Base-by-base conservation (phyloP, 441 rosid genomes). In the Croton laevigatus region DNA sequence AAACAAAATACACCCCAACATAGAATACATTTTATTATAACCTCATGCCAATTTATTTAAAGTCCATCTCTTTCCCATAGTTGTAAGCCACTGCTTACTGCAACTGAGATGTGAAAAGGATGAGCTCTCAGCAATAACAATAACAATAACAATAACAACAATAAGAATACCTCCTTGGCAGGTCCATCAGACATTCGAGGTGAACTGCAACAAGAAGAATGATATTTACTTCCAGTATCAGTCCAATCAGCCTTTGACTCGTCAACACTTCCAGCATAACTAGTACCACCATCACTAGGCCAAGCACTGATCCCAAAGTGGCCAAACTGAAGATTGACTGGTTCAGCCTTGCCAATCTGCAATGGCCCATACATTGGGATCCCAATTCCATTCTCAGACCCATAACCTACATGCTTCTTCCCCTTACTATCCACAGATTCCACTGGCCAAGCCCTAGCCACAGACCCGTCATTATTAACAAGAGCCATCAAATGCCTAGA, bases 401-500 rank as follows among this genome's bases (percentile, higher is more conserved):
- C 85, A 63, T 77, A 58, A 62, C 82, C 83, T 36, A 72, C 20
- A 8, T 87, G 82, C n/a, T n/a, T n/a, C 46, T 81, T 84, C 60
- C 93, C 89, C 59, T 75, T 85, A 74, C 81, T 72, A 63, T 88
- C 90, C 23, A 82, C 81, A 52, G 89, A 77, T 71, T 68, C 78
- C 73, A 94, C 86, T 20, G 97, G 97, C 99, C 99, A 95, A 71
- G 98, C 97, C 82, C 79, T 95, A 23, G 94, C 96, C 44, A 92
- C 94, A 52, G 98, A 86, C 22, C 98, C 99, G 74, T 92, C 99
- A 32, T 82, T 91, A 65, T 95, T 92, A 37, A 95, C 79, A 79
- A 92, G 97, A 66, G 99, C 99, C 99, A 95, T 95, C 61, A 95
- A 84, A 76, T 89, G 93, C 88, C 99, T 85, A 46, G 91, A 89